Base-by-base conservation (phyloP, 805 yeast genomes). In the Starmerella potacharoeniae region DNA sequence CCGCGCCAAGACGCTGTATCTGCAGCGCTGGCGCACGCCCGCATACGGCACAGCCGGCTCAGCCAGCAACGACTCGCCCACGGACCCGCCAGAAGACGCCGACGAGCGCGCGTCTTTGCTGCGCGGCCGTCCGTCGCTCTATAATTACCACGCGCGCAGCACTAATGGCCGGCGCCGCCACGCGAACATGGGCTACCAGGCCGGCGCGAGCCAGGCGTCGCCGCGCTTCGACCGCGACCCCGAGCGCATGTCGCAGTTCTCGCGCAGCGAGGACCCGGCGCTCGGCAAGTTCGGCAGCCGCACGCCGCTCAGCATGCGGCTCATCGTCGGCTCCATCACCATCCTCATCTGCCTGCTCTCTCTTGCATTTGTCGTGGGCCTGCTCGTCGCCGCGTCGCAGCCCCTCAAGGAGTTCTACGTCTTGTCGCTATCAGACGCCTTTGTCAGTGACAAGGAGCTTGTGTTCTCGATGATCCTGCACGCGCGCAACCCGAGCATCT, bases 401-500 rank as follows among this genome's bases (percentile, higher is more conserved):
- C 96, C 91, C 55, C 71, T 91, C 53, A 81, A 83, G 52, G 77
- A 78, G 57, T 83, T 88, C 17, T 70, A 77, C 22, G 78, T 90
- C 9, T 67, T 73, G 2, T 71, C 79, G n/a, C 73, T 90, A 42
- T 78, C 77, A 50, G 86, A 86, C 63, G 77, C 90, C 1, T 72
- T 90, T 11, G 85, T 87, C 3, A 82, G 93, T 51, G 82, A 83
- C 59, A 95, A 89, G 64, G 97, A 88, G 65, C 71, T 91, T 48
- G 77, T 89, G 0, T 88, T 91, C 71, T 86, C 84, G 65, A 71
- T 91, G 62, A 77, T 79, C 2, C 79, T 88, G 28, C 84, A 81
- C 56, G 95, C 95, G 0, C 79, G 83, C 62, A 91, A 91, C 66
- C 96, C 96, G 0, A 96, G 97, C 0, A 77, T 90, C 69, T 74